Evolutionary conservation across 768 basidiomycete species (phyloP).

Genomic region (Russula brevipes): DNA sequence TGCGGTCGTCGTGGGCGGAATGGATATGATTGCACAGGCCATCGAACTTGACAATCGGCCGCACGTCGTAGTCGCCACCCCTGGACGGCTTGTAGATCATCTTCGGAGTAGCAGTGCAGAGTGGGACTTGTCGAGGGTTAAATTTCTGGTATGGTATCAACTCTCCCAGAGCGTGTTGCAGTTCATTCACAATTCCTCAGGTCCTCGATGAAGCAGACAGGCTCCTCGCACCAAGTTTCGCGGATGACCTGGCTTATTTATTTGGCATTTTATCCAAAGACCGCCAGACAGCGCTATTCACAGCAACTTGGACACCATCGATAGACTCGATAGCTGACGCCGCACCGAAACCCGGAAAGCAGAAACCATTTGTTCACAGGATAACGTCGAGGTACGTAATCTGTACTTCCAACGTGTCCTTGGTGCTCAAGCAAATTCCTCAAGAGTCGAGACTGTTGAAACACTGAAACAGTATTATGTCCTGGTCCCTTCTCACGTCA

Average conservation of each 20-base stretch:
- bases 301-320: constrained; percentile 85
- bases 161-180: neutral
- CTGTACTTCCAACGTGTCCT: neutral
- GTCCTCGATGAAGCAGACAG: constrained; percentile 97
- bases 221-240: constrained; percentile 82
- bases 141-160: constrained; percentile 60
- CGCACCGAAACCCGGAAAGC: constrained; percentile 73
- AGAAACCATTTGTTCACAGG: constrained; percentile 80
- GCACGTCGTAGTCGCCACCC: constrained; percentile 93
- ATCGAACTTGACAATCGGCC: constrained; percentile 79
- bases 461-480: constrained; percentile 85
- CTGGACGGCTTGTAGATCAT: constrained; percentile 91
- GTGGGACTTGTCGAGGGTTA: constrained; percentile 81
- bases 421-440: constrained; percentile 16
- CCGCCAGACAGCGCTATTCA: constrained; percentile 96
- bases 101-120: constrained; percentile 68
- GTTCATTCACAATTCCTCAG: constrained; percentile 36
- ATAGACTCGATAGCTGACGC: constrained; percentile 74
- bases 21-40: constrained; percentile 97
- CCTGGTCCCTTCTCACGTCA: constrained; percentile 90
- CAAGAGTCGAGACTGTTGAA: constrained; percentile 83
- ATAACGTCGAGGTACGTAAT: constrained; percentile 62
- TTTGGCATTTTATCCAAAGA: constrained; percentile 74
- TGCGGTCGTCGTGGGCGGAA: constrained; percentile 90
- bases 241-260: constrained; percentile 73